phyloP scores from a whole-genome alignment of 352 stramenopile species.

The Blastocystis sp. region DNA sequence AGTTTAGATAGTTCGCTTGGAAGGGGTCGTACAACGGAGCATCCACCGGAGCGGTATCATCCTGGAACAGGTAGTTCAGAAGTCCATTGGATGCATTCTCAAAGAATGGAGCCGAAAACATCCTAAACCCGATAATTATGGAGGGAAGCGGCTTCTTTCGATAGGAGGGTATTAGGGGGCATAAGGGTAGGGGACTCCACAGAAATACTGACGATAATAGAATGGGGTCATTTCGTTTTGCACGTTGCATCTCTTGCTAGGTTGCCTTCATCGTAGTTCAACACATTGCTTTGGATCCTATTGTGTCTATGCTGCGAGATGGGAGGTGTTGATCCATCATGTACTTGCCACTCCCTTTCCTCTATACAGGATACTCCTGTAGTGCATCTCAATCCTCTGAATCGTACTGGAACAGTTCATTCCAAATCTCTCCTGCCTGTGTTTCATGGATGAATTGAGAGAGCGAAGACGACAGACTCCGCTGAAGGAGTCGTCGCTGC shows the following conservation, averaged over 20 bases:
- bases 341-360: too few species aligned
- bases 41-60: constrained; percentile 20
- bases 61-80: constrained; percentile 60
- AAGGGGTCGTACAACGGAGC: constrained; percentile 35
- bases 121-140: constrained; percentile 6
- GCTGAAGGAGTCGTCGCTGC: not conserved
- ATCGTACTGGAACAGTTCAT: too few species aligned
- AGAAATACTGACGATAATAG: not conserved
- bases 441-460: constrained; percentile 36
- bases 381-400: too few species aligned
- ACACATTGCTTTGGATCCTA: too few species aligned
- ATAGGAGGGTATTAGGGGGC: not conserved
- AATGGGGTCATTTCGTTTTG: not conserved
- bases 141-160: not conserved
- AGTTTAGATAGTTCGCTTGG: not conserved
- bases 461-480: not conserved
- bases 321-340: too few species aligned
- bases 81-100: constrained; percentile 62
- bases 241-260: too few species aligned
- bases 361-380: too few species aligned
- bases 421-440: too few species aligned
- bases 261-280: too few species aligned
- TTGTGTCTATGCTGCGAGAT: too few species aligned
- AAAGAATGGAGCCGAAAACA: constrained; percentile 52
- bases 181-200: not conserved